Evolutionary conservation across 805 yeast genomes (phyloP), one percentile per base, ranked within the genome.

Genomic region (Lipomyces spencermartinsiae): DNA sequence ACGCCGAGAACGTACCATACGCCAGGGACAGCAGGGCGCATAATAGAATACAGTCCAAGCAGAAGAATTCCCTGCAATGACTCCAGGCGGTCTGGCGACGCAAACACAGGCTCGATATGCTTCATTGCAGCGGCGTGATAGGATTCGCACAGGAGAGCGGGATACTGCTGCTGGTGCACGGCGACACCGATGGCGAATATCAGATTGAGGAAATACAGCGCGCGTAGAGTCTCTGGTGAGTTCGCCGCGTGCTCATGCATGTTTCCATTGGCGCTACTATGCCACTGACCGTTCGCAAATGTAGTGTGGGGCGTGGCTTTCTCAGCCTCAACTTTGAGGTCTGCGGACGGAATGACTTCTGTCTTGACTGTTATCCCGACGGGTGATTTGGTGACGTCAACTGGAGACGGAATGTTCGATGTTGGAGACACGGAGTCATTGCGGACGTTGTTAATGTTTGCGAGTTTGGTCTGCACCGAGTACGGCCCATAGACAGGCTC

Each of bases 1-100:
- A 91, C 86, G 0, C 97, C 97, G 71, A 91, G 80, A 3, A 90
- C 86, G 76, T 91, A 91, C 98, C 98, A 93, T n/a, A 91, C 92
- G 2, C 97, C 95, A 0, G 97, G 97, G 14, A 86, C 86, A 0
- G 94, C 88, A 0, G 97, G 97, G 66, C 97, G 83, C 97, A 93
- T 92, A 43, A 89, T 83, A 0, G 96, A 87, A 75, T 90, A 93
- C 4, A 89, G 75, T 0, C 94, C 86, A 55, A 90, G 79, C 14
- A 91, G 80, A 19, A 93, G 76, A 14, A 91, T 80, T 0, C 93
- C 93, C 74, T 90, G 94, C 2, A 93, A 77, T 0, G 90, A 83
- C 73, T 91, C 96, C 51, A 92, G 78, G 58, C 89, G 83, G 73
- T 92, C 90, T 0, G 80, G 70, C 1, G 91, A 83, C 4, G 82